A percentile compares a stretch with the other conserved stretches of the same genome.
phyloP scores from a whole-genome alignment of 2,329 filamentous ascomycete species.

The Epichloe sylvatica region DNA sequence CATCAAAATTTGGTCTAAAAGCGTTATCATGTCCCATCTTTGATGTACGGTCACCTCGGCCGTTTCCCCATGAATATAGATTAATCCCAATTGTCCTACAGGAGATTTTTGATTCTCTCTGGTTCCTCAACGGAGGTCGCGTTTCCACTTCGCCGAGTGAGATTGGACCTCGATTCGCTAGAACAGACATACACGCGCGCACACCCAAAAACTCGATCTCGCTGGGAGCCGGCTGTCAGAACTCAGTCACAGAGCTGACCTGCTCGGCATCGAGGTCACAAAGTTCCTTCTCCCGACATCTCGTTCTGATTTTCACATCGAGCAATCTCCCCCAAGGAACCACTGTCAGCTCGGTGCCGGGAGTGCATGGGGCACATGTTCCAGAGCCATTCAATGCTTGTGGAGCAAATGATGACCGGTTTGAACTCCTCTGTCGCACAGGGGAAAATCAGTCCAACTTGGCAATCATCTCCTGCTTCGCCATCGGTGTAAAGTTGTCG shows the following conservation, averaged over 20 bases:
- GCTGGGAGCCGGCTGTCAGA: conserved; percentile 7
- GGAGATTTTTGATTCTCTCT: conserved; percentile 1
- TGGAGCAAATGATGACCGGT: conserved; percentile 19
- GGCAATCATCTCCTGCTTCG: conserved; percentile 94
- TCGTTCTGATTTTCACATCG: conserved; percentile 15
- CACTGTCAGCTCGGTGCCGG: conserved; percentile 17
- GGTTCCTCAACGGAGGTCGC: background rate
- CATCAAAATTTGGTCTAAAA: conserved; percentile 36
- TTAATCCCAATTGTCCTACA: conserved; percentile 5
- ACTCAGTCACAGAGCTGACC: conserved; percentile 5
- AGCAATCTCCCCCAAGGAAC: conserved; percentile 10
- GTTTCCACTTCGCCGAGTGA: conserved; percentile 4
- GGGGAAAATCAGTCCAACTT: conserved; percentile 66
- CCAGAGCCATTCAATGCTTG: conserved; percentile 17
- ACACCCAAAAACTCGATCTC: conserved; percentile 9
- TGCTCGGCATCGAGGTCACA: conserved; percentile 15
- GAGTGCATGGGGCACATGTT: conserved; percentile 16
- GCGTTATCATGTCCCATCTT: conserved; percentile 17
- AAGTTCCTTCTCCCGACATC: conserved; percentile 15
- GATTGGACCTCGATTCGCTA: conserved; percentile 5
- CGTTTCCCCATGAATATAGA: conserved; percentile 10
- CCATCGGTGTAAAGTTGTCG: conserved; percentile 80
- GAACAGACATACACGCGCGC: conserved; percentile 10
- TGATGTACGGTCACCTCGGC: conserved; percentile 23
- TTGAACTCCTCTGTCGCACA: conserved; percentile 15